These are phyloP conservation scores for Phialophora verrucosa DNA, from an alignment of 2,329 filamentous ascomycete genomes.

Conservation along the genomic window DNA sequence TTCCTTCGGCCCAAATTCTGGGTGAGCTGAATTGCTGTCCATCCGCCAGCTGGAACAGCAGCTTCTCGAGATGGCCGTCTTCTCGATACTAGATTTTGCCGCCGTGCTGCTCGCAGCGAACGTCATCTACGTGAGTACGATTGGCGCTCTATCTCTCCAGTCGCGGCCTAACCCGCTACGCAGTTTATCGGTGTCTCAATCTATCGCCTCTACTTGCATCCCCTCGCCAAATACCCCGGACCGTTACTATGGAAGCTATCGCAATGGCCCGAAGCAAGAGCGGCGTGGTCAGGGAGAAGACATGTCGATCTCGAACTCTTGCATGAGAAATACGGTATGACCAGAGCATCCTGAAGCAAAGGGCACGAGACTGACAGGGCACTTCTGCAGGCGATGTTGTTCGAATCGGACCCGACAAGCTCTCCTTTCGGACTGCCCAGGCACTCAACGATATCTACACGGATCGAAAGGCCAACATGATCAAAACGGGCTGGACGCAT, in stretches of 20 bases:
- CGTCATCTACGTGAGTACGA: constrained; percentile 26
- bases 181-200: constrained; percentile 26
- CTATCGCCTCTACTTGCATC: constrained; percentile 52
- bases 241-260: constrained; percentile 65
- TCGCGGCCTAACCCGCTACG: constrained; percentile 1
- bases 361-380: not conserved
- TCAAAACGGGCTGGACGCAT: constrained; percentile 58
- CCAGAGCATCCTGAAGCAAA: not conserved
- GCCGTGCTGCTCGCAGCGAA: constrained; percentile 13
- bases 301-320: constrained; percentile 41
- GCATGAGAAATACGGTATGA: constrained; percentile 44
- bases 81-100: constrained; percentile 15
- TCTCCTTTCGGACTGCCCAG: constrained; percentile 37
- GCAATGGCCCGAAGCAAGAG: constrained; percentile 47
- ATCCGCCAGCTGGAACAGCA: not conserved
- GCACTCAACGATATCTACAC: constrained; percentile 57
- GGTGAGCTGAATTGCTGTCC: not conserved
- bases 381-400: constrained; percentile 38
- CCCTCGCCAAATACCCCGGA: constrained; percentile 68
- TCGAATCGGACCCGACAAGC: constrained; percentile 40
- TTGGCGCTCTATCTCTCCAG: not conserved
- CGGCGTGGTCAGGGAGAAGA: constrained; percentile 40
- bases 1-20: not conserved
- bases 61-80: constrained; percentile 13
- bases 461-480: constrained; percentile 52